Base-by-base conservation (phyloP, 2,329 filamentous ascomycete genomes). In the Apiospora kogelbergensis region DNA sequence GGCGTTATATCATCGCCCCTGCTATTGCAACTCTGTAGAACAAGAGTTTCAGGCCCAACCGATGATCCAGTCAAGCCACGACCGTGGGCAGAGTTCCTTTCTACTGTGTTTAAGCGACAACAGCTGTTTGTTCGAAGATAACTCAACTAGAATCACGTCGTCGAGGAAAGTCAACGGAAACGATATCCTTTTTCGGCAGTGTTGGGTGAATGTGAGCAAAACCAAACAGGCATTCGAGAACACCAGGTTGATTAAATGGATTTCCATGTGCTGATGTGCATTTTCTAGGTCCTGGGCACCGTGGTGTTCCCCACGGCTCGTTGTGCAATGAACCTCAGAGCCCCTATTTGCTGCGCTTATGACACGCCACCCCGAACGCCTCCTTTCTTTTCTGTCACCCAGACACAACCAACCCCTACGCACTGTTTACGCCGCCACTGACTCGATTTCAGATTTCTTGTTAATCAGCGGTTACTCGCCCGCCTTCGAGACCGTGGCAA, bases 21-120 rank as follows among this genome's bases (percentile, higher is more conserved):
- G 15, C 69, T 78, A 17, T 69, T 79, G 22, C 77, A 79, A 68
- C 68, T 80, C 22, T 80, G 79, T 17, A 79, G 78, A 77, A 22
- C 76, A 75, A 40, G 78, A 79, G 63, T 70, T 77, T 33, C 77
- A 80, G 67, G 77, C 78, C 65, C 76, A 79, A 66, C 70, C 74
- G 22, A 79, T 78, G 71, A 67, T 75, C 40, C 75, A 73, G 68
- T 74, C 77, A 9, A 73, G 72, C 2, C 75, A 76, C 57, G 57
- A 70, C 57, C 76, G 74, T 76, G 45, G 72, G 73, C 68, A 17
- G 5, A 15, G 13, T 57, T 20, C 9, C 20, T 57, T 24, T 15
- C 20, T 15, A n/a, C 5, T 20, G 3, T 33, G 30, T 60, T n/a
- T 30, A n/a, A 3, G 11, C 20, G 9, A 6, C 17, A n/a, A 37